Conservation (phyloP, 352 stramenopile species). For the Phytophthora pseudosyringae region DNA sequence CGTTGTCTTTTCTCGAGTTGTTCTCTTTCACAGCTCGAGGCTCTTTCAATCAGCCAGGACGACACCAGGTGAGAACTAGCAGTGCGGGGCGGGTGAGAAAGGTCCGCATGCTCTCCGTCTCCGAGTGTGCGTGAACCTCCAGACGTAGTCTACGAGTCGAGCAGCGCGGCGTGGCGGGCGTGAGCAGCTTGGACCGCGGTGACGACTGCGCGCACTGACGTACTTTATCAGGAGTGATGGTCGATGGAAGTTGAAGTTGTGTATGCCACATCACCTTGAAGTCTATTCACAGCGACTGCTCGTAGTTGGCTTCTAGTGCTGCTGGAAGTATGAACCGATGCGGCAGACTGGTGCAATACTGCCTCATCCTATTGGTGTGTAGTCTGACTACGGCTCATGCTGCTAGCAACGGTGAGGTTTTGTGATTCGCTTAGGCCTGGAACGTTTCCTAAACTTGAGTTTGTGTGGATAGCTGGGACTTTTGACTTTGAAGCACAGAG, state of each 20-base stretch:
- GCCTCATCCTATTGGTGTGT: constrained; percentile 2
- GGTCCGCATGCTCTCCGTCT: constrained; percentile 14
- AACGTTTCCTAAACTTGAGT: not conserved
- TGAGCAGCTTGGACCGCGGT: constrained; percentile 1
- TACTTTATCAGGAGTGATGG: constrained; percentile 44
- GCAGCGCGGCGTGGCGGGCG: not conserved
- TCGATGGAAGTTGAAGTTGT: constrained; percentile 38
- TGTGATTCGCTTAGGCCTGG: not conserved
- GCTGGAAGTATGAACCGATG: not conserved
- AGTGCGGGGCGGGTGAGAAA: constrained; percentile 11
- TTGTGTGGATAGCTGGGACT: constrained; percentile 45
- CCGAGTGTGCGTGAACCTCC: constrained; percentile 19
- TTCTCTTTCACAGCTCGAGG: constrained; percentile 10
- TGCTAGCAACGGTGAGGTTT: constrained; percentile 45
- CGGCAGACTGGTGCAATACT: not conserved
- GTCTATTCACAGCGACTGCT: constrained; percentile 6
- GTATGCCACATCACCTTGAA: constrained; percentile 22
- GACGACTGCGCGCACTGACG: not conserved
- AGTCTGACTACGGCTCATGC: constrained; percentile 40
- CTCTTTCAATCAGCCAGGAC: constrained; percentile 26
- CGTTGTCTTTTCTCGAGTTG: constrained; percentile 38
- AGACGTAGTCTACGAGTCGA: constrained; percentile 1
- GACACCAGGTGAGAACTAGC: constrained; percentile 29
- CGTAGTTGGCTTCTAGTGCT: not conserved
- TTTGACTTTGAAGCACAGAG: constrained; percentile 63